Base-by-base conservation (phyloP, 805 yeast species). In the Candida krabiensis region DNA sequence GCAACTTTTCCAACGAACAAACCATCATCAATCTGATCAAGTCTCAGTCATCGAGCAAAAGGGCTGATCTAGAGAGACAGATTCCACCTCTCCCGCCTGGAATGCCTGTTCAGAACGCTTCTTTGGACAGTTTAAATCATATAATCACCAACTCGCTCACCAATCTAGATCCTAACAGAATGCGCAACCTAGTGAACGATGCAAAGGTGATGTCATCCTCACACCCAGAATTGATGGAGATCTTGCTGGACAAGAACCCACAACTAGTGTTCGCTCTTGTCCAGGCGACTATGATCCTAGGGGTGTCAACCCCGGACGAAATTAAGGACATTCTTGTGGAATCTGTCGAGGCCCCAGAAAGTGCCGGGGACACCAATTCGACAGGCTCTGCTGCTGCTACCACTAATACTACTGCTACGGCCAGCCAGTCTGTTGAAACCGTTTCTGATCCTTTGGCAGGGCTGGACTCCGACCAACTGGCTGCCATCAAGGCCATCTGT, bases 241-340 rank as follows among this genome's bases (percentile, higher is more conserved):
- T 72, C 28, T 63, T 90, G 23, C 64, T 90, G 13, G 71, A 71
- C 19, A 77, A 77, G 46, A 79, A 80, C 41, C 97, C 97, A 0
- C 97, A 91, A 58, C 67, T 91, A 31, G 66, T 86, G 2, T 88
- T 80, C 58, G 93, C 96, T 0, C 66, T 87, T 19, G 91, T 89
- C 2, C 96, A 90, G 54, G 69, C 81, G 2, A 62, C 87, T 44
- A 55, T 82, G 45, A 63, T 60, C 43, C 58, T 63, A 30, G 67
- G 62, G 19, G 48, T 53, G 24, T 63, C 56, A 8, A 32, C 21
- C 4, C 49, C 60, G 2, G 56, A 54, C 0, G 48, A 50, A 12
- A 44, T 63, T 17, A 52, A 52, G 27, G 32, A 19, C 11, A 40
- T 60, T 12, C 38, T 58, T 36, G 40, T 41, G 21, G 46, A 45